Base-by-base conservation (phyloP, 2,329 filamentous ascomycete genomes). In the Parastagonospora avenae region DNA sequence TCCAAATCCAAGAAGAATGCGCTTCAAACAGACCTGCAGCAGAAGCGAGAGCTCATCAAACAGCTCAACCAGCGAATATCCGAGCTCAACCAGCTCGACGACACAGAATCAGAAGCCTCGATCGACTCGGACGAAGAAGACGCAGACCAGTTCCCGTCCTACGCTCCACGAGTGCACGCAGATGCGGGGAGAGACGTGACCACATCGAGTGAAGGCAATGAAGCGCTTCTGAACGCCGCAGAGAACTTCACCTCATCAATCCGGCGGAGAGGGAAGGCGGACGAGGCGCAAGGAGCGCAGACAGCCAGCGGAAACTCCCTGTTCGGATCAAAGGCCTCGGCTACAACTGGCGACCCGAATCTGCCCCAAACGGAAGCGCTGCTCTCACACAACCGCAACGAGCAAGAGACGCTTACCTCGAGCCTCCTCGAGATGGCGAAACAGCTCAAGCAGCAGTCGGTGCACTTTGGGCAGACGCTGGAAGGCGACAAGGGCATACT, bases 381-480 rank as follows among this genome's bases (percentile, higher is more conserved):
- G 29, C 83, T 96, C 37, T 85, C 90, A 62, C 83, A 89, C 66
- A 85, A 96, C 67, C 88, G 90, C 46, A 80, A 79, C 46, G 91
- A 96, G 76, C 92, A 97, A 74, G 91, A 96, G 72, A 79, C 82
- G 30, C 82, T 97, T 2, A 93, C 92, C 0, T 81, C 84, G 32
- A 92, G 90, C 7, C 86, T 97, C n/a, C 80, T 96, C 16, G 78
- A 83, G 38, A 89, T 97, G 76, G 92, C 93, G 1, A 79, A 83
- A 16, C 84, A 89, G 42, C 82, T 97, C 33, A 96, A 95, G 71
- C 77, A 83, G 41, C 90, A 87, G 32, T 90, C 91, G 4, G 77
- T 88, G 46, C 80, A 84, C 2, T 94, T 96, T 74, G 82, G 87
- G 16, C 77, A 80, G 5, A 85, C 87, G 1, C 80, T 97, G 11